Evolutionary conservation across 2,329 filamentous ascomycete genomes (phyloP).

Genomic region (Paraphaeosphaeria sporulosa): DNA sequence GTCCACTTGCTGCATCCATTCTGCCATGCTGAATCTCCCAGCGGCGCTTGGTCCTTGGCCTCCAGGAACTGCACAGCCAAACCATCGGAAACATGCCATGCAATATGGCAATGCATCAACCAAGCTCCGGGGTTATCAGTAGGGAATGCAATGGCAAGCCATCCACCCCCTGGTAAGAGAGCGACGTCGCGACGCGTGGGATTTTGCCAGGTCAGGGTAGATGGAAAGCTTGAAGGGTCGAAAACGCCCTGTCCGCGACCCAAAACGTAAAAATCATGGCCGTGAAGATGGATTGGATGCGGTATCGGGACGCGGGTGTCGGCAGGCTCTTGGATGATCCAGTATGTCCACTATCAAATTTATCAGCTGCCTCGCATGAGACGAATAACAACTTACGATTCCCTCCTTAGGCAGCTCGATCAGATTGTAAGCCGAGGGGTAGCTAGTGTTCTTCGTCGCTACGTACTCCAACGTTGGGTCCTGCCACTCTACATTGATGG

Average conservation of each 20-base stretch:
- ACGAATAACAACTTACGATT: constrained; percentile 42
- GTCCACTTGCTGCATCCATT: constrained; percentile 13
- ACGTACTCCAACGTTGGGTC: constrained; percentile 55
- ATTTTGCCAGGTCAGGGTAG: constrained; percentile 27
- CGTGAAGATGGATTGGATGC: constrained; percentile 46
- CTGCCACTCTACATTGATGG: constrained; percentile 54
- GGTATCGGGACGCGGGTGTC: constrained; percentile 33
- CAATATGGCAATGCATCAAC: constrained; percentile 44
- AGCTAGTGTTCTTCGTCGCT: constrained; percentile 51
- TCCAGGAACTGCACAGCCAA: constrained; percentile 63
- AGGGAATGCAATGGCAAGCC: constrained; percentile 60
- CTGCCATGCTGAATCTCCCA: constrained; percentile 12
- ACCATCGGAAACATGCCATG: constrained; percentile 65
- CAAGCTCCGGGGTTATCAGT: constrained; percentile 60
- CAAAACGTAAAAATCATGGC: constrained; percentile 48
- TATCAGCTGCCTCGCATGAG: constrained; percentile 21
- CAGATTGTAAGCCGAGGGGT: constrained; percentile 49
- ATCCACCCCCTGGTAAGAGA: constrained; percentile 35
- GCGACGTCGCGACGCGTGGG: constrained; percentile 40
- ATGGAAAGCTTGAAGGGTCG: constrained; percentile 17
- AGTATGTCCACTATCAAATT: constrained; percentile 41
- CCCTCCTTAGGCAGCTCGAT: constrained; percentile 49
- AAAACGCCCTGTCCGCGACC: constrained; percentile 22
- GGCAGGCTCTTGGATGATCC: constrained; percentile 46
- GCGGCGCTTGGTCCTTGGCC: constrained; percentile 32